Conservation (phyloP, 2,329 filamentous ascomycete species). For the Pseudocercospora vitis region DNA sequence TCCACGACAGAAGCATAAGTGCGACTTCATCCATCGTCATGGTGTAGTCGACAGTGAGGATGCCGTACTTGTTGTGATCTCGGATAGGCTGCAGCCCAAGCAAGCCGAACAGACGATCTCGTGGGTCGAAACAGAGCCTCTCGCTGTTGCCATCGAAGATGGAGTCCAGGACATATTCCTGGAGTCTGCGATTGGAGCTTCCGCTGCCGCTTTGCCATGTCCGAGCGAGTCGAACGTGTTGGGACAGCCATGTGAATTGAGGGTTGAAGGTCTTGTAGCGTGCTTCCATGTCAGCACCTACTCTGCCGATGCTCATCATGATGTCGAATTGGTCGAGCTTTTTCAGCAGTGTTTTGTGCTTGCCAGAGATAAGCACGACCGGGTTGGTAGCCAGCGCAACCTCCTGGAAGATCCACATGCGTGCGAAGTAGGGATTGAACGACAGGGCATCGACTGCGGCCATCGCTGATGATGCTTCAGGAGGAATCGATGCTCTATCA, state of each 20-base stretch:
- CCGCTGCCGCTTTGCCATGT: background rate
- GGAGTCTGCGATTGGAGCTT: background rate
- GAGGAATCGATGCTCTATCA: background rate
- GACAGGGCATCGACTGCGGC: background rate
- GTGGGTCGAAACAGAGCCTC: background rate
- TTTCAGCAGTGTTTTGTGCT: background rate
- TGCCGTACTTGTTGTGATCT: background rate
- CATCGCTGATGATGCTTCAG: background rate
- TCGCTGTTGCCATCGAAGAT: background rate
- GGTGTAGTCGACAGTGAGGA: background rate
- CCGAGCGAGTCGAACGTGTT: background rate
- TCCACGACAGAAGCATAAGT: background rate
- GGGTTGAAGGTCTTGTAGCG: background rate
- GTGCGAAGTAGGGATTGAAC: background rate
- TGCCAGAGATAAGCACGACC: background rate
- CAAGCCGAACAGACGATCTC: background rate
- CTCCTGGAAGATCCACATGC: constrained; percentile 16
- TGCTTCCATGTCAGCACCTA: too few species aligned
- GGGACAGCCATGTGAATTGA: background rate
- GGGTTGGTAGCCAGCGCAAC: background rate
- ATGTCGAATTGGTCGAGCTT: background rate
- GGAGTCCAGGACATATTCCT: background rate
- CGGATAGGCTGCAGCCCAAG: background rate
- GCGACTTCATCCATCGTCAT: background rate
- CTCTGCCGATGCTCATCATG: background rate